These are phyloP conservation scores for Chytriomyces hyalinus DNA, from an alignment of 192 early-diverging fungal species.

Conservation along the genomic window DNA sequence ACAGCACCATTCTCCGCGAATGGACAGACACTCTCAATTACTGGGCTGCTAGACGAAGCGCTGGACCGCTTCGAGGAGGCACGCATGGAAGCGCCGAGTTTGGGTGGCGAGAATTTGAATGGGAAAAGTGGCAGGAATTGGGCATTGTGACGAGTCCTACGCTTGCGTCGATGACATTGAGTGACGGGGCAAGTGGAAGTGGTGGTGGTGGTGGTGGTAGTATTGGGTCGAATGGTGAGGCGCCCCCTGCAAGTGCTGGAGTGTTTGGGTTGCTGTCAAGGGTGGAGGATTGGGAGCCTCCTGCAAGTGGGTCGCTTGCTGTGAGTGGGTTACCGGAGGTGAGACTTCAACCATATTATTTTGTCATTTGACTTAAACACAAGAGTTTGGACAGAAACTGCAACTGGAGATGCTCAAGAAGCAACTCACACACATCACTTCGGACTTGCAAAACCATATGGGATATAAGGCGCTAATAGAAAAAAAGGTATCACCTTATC, in stretches of 20 bases:
- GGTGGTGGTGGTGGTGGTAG: constrained; percentile 7
- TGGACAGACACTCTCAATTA: constrained; percentile 93
- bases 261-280: constrained; percentile 28
- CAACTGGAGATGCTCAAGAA: constrained; percentile 50
- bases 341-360: background rate
- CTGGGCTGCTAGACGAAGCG: constrained; percentile 90
- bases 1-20: constrained; percentile 70
- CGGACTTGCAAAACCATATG: constrained; percentile 54
- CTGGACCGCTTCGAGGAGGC: constrained; percentile 86
- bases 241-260: constrained; percentile 11
- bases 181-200: background rate
- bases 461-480: constrained; percentile 44
- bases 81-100: constrained; percentile 86
- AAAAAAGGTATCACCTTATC: constrained; percentile 31
- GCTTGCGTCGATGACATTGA: no score
- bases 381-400: constrained; percentile 13
- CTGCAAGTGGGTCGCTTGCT: constrained; percentile 32
- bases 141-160: constrained; percentile 13
- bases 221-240: constrained; percentile 1
- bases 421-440: constrained; percentile 34
- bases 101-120: constrained; percentile 76
- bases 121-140: constrained; percentile 32
- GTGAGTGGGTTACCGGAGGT: constrained; percentile 33
- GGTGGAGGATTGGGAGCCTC: constrained; percentile 48
- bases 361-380: background rate